These are phyloP conservation scores for Solanum piurae DNA, from an alignment of 257 asterid genomes.

Conservation along the genomic window DNA sequence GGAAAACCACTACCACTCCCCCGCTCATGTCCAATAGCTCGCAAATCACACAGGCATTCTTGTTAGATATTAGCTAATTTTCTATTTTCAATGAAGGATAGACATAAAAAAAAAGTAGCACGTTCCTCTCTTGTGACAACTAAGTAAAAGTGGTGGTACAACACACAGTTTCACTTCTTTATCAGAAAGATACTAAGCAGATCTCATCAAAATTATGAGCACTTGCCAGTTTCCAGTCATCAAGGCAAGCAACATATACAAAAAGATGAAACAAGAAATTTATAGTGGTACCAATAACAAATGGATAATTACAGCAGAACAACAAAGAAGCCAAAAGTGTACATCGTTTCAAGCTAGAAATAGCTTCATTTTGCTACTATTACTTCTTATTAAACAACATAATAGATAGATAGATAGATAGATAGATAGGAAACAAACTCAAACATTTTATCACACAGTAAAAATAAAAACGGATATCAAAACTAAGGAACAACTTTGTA, in stretches of 20 bases:
- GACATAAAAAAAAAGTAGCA: neutral
- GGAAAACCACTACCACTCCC: no score
- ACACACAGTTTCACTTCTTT: neutral
- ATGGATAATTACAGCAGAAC: neutral
- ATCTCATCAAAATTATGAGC: neutral
- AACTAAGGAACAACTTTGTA: constrained; percentile 62
- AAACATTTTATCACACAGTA: neutral
- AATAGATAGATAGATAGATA: neutral
- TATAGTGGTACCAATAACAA: neutral
- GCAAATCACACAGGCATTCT: neutral
- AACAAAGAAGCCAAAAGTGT: neutral
- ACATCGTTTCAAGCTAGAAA: neutral
- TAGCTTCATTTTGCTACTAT: neutral
- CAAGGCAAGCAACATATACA: neutral
- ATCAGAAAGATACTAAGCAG: neutral
- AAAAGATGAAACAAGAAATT: neutral
- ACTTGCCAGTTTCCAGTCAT: neutral
- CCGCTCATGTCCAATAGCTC: no score
- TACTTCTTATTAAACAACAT: neutral
- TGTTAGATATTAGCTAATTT: neutral
- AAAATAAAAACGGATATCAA: neutral
- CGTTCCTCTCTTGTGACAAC: neutral
- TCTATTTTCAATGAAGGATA: neutral
- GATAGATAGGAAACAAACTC: neutral
- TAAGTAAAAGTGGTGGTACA: neutral